These are phyloP conservation scores for Fraxinus cuspidata DNA, from an alignment of 257 asterid genomes.

Conservation along the genomic window DNA sequence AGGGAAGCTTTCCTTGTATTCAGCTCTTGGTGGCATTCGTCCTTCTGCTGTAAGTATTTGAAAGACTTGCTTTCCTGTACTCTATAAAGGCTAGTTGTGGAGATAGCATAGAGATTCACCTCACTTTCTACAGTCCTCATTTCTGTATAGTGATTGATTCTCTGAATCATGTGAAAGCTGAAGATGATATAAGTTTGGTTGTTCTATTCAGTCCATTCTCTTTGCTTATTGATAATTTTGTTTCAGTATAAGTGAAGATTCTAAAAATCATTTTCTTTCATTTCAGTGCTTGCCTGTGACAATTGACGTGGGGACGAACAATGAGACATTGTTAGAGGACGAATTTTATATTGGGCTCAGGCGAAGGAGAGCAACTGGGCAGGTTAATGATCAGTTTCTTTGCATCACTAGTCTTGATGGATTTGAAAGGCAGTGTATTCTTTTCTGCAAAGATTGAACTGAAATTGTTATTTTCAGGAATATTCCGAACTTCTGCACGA, in stretches of 20 bases:
- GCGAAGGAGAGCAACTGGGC: conserved; percentile 56
- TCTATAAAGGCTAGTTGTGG: conserved; percentile 8
- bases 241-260: conserved; percentile 12
- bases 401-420: not conserved
- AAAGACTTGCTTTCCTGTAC: conserved; percentile 14
- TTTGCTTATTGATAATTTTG: conserved; percentile 8
- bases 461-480: conserved; percentile 31
- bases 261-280: not conserved
- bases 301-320: conserved; percentile 26
- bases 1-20: conserved; percentile 83
- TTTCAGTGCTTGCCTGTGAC: conserved; percentile 49
- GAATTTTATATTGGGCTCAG: conserved; percentile 55
- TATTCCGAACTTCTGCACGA: conserved; percentile 43
- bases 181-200: not conserved
- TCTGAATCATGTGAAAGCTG: not conserved
- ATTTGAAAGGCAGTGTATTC: not conserved
- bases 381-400: conserved; percentile 28
- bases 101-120: not conserved
- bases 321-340: conserved; percentile 37
- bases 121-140: not conserved
- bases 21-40: conserved; percentile 95
- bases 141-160: not conserved
- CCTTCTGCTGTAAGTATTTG: conserved; percentile 75
- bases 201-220: not conserved
- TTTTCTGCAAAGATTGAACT: not conserved